A percentile compares a stretch with the other conserved stretches of the same genome.
These are phyloP conservation scores for Laetiporus sulphureus DNA, from an alignment of 1,284 basidiomycete genomes.

Conservation along the genomic window DNA sequence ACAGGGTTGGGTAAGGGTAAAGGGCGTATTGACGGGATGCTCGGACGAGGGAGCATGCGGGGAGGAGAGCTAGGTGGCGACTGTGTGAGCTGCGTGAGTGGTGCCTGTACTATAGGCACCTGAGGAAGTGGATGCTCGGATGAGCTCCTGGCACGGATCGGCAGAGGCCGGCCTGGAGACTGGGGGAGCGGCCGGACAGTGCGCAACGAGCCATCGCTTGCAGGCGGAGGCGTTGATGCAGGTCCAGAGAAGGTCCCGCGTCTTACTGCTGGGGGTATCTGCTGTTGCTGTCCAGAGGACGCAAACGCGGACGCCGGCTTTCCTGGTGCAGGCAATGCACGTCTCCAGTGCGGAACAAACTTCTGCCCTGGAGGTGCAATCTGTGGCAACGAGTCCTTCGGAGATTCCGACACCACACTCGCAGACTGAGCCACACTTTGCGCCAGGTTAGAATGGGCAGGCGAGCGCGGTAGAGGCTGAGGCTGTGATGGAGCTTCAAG, in stretches of 20 bases:
- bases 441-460: conserved; percentile 16
- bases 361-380: conserved; percentile 16
- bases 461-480: conserved; percentile 15
- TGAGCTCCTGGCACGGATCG: conserved; percentile 2
- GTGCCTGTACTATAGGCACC: background rate
- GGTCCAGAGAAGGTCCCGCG: conserved; percentile 5
- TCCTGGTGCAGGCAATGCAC: conserved; percentile 20
- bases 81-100: background rate
- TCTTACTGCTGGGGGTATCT: background rate
- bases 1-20: no score
- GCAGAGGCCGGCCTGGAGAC: conserved; percentile 5
- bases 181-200: conserved; percentile 7
- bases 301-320: background rate
- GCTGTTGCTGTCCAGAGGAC: background rate
- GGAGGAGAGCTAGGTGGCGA: conserved; percentile 1
- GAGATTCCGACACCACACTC: background rate
- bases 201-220: background rate
- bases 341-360: conserved; percentile 27
- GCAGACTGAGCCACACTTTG: conserved; percentile 9
- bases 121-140: background rate
- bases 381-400: conserved; percentile 6
- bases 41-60: conserved; percentile 1
- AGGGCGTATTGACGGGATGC: no score
- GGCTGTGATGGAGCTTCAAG: no score
- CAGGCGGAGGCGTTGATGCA: background rate